Evolutionary conservation across 768 basidiomycete genomes (phyloP), one percentile per base, ranked within the genome.

Genomic region (Suillus subaureus): DNA sequence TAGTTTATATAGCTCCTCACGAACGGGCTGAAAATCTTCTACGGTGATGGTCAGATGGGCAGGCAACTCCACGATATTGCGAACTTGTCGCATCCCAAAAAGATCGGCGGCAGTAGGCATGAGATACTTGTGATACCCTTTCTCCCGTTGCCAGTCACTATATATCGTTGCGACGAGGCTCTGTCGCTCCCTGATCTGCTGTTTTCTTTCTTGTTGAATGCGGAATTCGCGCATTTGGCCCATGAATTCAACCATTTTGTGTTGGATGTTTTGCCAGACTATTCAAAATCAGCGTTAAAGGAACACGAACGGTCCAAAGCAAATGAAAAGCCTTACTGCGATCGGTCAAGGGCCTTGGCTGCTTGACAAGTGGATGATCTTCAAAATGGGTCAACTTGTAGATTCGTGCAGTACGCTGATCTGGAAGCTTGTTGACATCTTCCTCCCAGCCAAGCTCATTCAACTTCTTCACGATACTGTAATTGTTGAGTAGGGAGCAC

Each of bases 401-500:
- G 21, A 71, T 21, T 33, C 31, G 21, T 2, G 54, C 54, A 21
- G 54, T 55, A 55, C n/a, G 54, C 31, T 9, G 54, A n/a, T 68
- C 68, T 7, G 65, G 67, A 26, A 81, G 78, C 33, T 65, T 66
- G 60, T 68, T 73, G 7, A 83, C 60, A 31, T 82, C 82, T 31
- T 75, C 63, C 35, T 70, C 80, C 76, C 78, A 82, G 37, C 83
- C 84, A 6, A 84, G 72, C 21, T 69, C 79, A 51, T 73, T 72
- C 6, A 85, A 72, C 70, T 77, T 81, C 37, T 74, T 68, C 16
- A 77, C 62, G 39, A 85, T 80, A 11, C 83, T 84, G 39, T 40
- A 2, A 16, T 61, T 23, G 6, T 33, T 33, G 31, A 55, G 18
- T 11, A 12, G 21, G 3, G 31, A 55, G 11, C 31, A 2, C 18